Conservation (phyloP, 345 rosid genomes). For the Salix viminalis region DNA sequence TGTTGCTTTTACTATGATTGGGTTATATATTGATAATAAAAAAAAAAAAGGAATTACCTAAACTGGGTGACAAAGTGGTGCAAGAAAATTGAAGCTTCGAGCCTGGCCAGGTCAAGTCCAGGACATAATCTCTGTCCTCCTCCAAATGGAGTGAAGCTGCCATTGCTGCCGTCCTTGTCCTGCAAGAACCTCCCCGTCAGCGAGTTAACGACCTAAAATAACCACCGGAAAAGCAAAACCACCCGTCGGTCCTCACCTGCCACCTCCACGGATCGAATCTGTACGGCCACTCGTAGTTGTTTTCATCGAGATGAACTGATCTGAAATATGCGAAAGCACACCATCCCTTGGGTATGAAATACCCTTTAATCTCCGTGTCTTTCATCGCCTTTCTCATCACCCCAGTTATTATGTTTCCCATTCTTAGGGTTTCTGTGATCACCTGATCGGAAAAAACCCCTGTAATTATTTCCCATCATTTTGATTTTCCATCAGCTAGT, state of each 20-base stretch:
- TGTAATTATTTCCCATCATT: neutral
- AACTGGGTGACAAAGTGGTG: constrained; percentile 81
- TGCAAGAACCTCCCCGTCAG: neutral
- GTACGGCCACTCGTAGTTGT: constrained; percentile 71
- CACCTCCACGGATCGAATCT: constrained; percentile 94
- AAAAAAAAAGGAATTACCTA: constrained; percentile 43
- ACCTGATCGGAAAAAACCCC: constrained; percentile 30
- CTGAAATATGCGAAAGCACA: constrained; percentile 77
- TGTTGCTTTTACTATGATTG: too few relatives aligned
- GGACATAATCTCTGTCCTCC: constrained; percentile 97
- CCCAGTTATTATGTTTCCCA: constrained; percentile 85
- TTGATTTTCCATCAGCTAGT: neutral
- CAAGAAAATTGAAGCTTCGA: constrained; percentile 83
- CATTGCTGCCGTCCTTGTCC: constrained; percentile 52
- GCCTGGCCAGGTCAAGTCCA: constrained; percentile 90
- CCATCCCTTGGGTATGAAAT: constrained; percentile 91
- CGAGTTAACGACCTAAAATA: neutral
- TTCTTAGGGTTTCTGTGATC: constrained; percentile 80
- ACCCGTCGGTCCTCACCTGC: constrained; percentile 53
- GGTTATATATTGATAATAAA: too few relatives aligned
- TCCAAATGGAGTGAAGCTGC: constrained; percentile 85
- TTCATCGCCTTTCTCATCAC: constrained; percentile 89
- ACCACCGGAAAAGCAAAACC: neutral
- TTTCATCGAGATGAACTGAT: constrained; percentile 92
- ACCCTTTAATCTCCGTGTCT: constrained; percentile 74